phyloP scores from a whole-genome alignment of 2,329 filamentous ascomycete species.

The Gaeumannomyces tritici region DNA sequence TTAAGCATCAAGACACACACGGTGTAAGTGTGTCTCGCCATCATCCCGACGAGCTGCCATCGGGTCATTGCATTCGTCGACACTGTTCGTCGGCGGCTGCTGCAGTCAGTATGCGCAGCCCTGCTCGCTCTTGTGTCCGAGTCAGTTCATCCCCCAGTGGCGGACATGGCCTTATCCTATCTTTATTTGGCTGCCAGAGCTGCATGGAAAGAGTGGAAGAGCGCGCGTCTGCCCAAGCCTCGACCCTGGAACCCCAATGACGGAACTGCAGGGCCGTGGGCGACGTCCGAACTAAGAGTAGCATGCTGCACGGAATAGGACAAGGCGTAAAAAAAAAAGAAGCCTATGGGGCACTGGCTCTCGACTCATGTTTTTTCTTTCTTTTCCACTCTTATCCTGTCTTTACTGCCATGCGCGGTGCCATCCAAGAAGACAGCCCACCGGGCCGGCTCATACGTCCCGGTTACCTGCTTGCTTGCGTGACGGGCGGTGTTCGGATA shows the following conservation, averaged over 20 bases:
- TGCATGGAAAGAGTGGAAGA: not conserved
- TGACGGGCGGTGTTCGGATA: not conserved
- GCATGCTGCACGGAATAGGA: not conserved
- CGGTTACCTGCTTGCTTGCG: not conserved
- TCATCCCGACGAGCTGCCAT: not conserved
- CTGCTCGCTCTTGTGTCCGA: not conserved
- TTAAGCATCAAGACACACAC: not conserved
- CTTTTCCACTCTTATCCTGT: not conserved
- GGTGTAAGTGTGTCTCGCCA: not conserved
- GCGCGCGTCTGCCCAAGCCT: not conserved
- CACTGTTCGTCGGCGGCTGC: not conserved
- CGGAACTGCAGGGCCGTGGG: not conserved
- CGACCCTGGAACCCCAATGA: not conserved
- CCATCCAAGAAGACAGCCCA: not conserved
- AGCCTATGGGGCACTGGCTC: not conserved
- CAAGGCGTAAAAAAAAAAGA: not conserved
- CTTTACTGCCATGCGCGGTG: not conserved
- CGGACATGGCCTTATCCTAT: not conserved
- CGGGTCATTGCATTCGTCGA: not conserved
- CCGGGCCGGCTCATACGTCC: no score
- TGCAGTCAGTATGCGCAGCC: not conserved
- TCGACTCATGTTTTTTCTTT: not conserved
- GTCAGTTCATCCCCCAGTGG: not conserved
- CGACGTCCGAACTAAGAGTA: not conserved
- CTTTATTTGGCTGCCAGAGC: not conserved